Conservation (phyloP, 2,329 filamentous ascomycete genomes). For the Fusarium domesticum region DNA sequence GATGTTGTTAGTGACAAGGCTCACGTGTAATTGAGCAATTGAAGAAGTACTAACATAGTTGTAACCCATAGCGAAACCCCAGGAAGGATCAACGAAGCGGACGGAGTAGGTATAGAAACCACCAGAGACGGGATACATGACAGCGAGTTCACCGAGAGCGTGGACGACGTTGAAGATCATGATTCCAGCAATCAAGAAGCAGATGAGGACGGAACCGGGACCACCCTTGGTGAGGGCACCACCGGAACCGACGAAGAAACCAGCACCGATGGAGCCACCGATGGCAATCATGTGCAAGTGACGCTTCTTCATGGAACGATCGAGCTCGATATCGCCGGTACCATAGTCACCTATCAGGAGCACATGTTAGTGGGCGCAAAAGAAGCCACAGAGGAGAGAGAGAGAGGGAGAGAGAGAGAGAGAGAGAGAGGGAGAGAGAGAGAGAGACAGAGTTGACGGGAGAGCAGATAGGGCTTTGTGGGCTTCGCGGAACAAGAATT, state of each 20-base stretch:
- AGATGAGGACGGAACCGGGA: constrained; percentile 44
- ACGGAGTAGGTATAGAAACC: constrained; percentile 61
- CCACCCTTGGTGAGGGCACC: constrained; percentile 51
- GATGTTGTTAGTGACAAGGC: background rate
- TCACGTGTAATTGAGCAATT: rapidly evolving
- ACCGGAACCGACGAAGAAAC: constrained; percentile 61
- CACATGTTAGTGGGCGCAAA: constrained; percentile 9
- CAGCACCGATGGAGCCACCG: constrained; percentile 59
- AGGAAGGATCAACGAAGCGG: constrained; percentile 61
- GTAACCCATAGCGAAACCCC: constrained; percentile 53
- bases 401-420: too few relatives aligned
- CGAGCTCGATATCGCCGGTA: constrained; percentile 34
- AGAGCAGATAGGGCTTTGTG: background rate
- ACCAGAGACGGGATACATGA: constrained; percentile 61
- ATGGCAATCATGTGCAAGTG: constrained; percentile 63
- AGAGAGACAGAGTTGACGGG: background rate
- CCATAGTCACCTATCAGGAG: constrained; percentile 22
- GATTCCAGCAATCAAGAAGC: constrained; percentile 55
- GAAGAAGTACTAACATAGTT: constrained; percentile 30
- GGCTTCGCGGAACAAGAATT: background rate
- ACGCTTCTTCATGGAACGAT: constrained; percentile 51
- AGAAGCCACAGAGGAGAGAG: background rate
- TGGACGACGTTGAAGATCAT: constrained; percentile 62
- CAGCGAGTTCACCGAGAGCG: constrained; percentile 59
- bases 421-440: too few relatives aligned